A percentile compares a stretch with the other conserved stretches of the same genome.
phyloP scores from a whole-genome alignment of 2,329 filamentous ascomycete species.

The Neonectria hederae region DNA sequence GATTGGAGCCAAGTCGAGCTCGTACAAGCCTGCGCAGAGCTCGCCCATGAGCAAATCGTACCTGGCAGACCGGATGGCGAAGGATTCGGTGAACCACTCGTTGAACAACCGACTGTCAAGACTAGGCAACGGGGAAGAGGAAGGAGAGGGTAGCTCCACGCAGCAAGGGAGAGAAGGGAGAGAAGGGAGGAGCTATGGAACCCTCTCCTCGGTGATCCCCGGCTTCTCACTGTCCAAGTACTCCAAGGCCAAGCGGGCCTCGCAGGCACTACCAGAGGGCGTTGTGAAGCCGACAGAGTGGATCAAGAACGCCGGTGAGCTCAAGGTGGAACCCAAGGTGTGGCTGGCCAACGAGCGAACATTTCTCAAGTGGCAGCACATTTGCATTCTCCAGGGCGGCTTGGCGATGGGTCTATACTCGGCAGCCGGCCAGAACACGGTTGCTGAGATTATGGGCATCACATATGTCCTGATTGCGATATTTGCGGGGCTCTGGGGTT shows the following conservation, averaged over 20 bases:
- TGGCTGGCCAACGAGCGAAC: constrained; percentile 99
- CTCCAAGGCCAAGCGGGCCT: constrained; percentile 64
- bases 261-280: constrained; percentile 77
- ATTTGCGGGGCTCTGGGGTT: constrained; percentile 89
- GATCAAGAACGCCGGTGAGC: constrained; percentile 93
- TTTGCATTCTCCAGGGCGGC: constrained; percentile 85
- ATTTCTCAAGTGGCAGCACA: constrained; percentile 98
- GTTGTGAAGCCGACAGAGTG: constrained; percentile 86
- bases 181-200: constrained; percentile 55
- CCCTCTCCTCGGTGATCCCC: constrained; percentile 79
- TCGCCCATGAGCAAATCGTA: constrained; percentile 76
- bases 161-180: constrained; percentile 46
- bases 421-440: constrained; percentile 80
- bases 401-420: constrained; percentile 89
- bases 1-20: constrained; percentile 67
- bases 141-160: constrained; percentile 49
- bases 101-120: constrained; percentile 40
- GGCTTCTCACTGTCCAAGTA: constrained; percentile 85
- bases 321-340: constrained; percentile 96
- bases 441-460: constrained; percentile 82
- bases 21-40: constrained; percentile 68
- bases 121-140: constrained; percentile 45
- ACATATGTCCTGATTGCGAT: constrained; percentile 83
- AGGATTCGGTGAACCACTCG: constrained; percentile 45
- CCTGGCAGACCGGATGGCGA: constrained; percentile 63